phyloP scores from a whole-genome alignment of 768 basidiomycete genomes.

The Guyanaporus albipodus region DNA sequence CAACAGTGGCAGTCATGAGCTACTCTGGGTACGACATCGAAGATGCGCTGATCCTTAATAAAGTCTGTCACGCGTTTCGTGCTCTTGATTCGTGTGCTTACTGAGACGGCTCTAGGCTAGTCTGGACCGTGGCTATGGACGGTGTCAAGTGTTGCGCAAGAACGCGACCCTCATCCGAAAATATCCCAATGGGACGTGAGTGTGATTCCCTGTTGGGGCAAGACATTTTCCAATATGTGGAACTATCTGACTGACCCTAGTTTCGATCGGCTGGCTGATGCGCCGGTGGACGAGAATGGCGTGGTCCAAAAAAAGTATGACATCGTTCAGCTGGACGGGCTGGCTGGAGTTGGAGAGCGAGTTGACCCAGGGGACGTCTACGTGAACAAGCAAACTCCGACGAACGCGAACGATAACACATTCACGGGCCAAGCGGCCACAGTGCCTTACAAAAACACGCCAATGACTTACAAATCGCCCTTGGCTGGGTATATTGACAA shows the following conservation, averaged over 20 bases:
- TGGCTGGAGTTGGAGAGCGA: slow-evolving; percentile 92
- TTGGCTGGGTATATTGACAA: slow-evolving; percentile 95
- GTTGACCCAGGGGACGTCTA: slow-evolving; percentile 92
- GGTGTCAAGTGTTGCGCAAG: slow-evolving; percentile 97
- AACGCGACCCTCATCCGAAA: slow-evolving; percentile 91
- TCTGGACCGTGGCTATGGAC: slow-evolving; percentile 93
- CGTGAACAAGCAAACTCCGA: slow-evolving; percentile 95
- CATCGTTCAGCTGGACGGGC: slow-evolving; percentile 88
- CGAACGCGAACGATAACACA: slow-evolving; percentile 88
- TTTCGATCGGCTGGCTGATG: slow-evolving; percentile 92
- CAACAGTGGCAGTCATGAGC: slow-evolving; percentile 98
- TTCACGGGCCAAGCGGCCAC: slow-evolving; percentile 81
- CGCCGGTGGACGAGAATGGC: slow-evolving; percentile 81
- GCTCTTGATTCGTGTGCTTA: slow-evolving; percentile 3
- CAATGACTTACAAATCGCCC: slow-evolving; percentile 91
- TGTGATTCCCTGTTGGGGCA: slow-evolving; percentile 26
- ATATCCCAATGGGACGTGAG: slow-evolving; percentile 96
- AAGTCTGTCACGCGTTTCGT: slow-evolving; percentile 41
- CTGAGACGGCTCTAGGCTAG: slow-evolving; percentile 57
- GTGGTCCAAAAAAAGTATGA: slow-evolving; percentile 79
- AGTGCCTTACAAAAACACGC: slow-evolving; percentile 87
- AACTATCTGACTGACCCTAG: slow-evolving; percentile 41
- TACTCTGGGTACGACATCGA: slow-evolving; percentile 99
- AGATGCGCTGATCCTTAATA: slow-evolving; percentile 95
- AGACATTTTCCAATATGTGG: slow-evolving; percentile 7